Conservation (phyloP, 2,329 filamentous ascomycete species). For the Decorospora gaudefroyi region DNA sequence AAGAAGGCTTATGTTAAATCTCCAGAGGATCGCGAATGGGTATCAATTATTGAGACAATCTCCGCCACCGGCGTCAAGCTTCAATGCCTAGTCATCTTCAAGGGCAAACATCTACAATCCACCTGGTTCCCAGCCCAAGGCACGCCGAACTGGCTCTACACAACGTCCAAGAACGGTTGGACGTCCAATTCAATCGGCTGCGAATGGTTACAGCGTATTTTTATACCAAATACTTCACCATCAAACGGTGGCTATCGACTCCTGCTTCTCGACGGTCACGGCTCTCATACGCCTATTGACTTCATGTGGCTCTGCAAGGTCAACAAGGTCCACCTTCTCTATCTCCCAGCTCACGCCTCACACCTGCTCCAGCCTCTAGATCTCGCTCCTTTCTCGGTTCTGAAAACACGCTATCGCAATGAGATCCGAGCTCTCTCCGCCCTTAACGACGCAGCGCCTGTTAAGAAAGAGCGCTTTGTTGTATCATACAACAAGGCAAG, state of each 20-base stretch:
- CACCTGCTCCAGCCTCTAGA: conserved; percentile 22
- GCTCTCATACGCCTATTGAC: conserved; percentile 11
- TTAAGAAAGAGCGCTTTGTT: conserved; percentile 25
- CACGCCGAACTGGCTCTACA: conserved; percentile 17
- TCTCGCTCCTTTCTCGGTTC: conserved; percentile 13
- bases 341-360: conserved; percentile 14
- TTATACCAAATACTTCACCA: conserved; percentile 7
- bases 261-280: conserved; percentile 15
- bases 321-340: conserved; percentile 8
- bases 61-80: conserved; percentile 11
- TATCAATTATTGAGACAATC: conserved; percentile 20
- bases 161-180: conserved; percentile 18
- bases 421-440: conserved; percentile 12
- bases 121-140: conserved; percentile 16
- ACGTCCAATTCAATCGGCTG: conserved; percentile 14
- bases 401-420: conserved; percentile 13
- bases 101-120: conserved; percentile 20
- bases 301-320: conserved; percentile 6
- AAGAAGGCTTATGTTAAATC: conserved; percentile 23
- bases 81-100: conserved; percentile 18
- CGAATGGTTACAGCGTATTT: conserved; percentile 11
- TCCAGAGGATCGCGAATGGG: conserved; percentile 26
- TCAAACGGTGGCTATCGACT: not conserved
- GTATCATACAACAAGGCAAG: conserved; percentile 14
- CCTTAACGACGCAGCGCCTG: conserved; percentile 13